Percentiles rank a stretch among this genome's conserved stretches.
Evolutionary conservation across 2,329 filamentous ascomycete species (phyloP).

Genomic region (Escovopsis sp.): DNA sequence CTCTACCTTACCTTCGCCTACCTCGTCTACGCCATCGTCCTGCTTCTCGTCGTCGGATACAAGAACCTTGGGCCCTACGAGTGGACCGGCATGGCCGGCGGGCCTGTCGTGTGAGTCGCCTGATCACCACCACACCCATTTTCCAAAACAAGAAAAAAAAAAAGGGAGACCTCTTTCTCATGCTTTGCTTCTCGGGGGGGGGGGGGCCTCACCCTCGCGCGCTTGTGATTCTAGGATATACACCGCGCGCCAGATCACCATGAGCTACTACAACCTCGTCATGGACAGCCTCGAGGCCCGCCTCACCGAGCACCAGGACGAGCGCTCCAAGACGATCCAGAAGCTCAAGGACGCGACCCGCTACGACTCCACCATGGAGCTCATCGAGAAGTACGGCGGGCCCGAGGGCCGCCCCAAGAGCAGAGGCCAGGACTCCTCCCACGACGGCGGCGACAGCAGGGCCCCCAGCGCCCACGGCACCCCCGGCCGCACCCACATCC

Average conservation of each 20-base stretch:
- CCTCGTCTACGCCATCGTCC: constrained; percentile 69
- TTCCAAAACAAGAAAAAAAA: neutral
- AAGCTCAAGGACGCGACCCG: constrained; percentile 90
- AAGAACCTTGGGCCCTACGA: constrained; percentile 62
- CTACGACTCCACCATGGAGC: constrained; percentile 84
- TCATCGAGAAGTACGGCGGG: constrained; percentile 88
- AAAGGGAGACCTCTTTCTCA: neutral
- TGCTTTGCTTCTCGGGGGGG: neutral
- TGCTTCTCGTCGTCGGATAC: constrained; percentile 74
- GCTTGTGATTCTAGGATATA: constrained; percentile 50
- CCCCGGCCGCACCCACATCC: constrained; percentile 30
- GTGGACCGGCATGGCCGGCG: constrained; percentile 63
- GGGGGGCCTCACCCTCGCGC: too few relatives aligned
- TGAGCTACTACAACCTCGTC: constrained; percentile 67
- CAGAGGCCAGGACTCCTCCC: constrained; percentile 15
- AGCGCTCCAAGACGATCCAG: constrained; percentile 78
- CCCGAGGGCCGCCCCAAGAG: constrained; percentile 28
- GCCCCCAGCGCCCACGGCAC: constrained; percentile 6
- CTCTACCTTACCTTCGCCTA: constrained; percentile 86
- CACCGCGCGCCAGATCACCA: constrained; percentile 48
- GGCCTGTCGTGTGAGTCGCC: constrained; percentile 55
- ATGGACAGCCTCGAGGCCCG: constrained; percentile 53
- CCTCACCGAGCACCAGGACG: constrained; percentile 60
- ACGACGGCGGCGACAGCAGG: constrained; percentile 3
- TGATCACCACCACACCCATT: neutral